Conservation (phyloP, 2,329 filamentous ascomycete species). For the Aureobasidium leucospermi region DNA sequence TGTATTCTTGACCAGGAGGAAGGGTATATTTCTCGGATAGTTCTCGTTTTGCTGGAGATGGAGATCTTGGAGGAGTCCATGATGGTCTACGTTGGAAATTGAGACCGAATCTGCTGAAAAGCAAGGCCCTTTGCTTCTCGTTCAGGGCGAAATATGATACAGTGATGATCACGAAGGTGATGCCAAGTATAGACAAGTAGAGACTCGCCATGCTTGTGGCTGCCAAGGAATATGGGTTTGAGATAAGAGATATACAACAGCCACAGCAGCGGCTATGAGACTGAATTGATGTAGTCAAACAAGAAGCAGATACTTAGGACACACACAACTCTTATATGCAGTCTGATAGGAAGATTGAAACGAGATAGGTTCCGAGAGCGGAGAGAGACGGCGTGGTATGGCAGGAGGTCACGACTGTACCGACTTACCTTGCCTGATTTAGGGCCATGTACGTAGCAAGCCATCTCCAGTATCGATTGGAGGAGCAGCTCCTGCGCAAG, state of each 20-base stretch:
- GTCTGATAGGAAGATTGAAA: background rate
- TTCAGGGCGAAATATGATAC: slow-evolving; percentile 24
- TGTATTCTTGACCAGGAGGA: slow-evolving; percentile 30
- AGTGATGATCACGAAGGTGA: slow-evolving; percentile 26
- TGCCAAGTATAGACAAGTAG: slow-evolving; percentile 25
- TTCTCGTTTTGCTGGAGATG: slow-evolving; percentile 43
- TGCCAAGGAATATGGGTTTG: background rate
- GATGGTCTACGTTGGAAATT: slow-evolving; percentile 38
- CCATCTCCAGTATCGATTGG: background rate
- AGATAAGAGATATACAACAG: background rate
- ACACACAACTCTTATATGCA: background rate
- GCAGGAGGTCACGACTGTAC: background rate
- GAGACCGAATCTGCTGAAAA: slow-evolving; percentile 34
- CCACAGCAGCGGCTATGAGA: background rate
- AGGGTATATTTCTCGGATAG: slow-evolving; percentile 18
- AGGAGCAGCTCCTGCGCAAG: background rate
- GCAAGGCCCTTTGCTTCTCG: slow-evolving; percentile 31
- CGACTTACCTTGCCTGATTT: slow-evolving; percentile 1
- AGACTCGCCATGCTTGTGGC: slow-evolving; percentile 20
- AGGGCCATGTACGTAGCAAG: background rate
- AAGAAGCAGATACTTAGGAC: background rate
- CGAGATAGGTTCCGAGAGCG: background rate
- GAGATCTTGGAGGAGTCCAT: slow-evolving; percentile 47
- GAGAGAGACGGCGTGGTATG: background rate
- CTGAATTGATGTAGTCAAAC: background rate